Base-by-base conservation (phyloP, 441 rosid genomes). In the Pelargonium cotyledonis region DNA sequence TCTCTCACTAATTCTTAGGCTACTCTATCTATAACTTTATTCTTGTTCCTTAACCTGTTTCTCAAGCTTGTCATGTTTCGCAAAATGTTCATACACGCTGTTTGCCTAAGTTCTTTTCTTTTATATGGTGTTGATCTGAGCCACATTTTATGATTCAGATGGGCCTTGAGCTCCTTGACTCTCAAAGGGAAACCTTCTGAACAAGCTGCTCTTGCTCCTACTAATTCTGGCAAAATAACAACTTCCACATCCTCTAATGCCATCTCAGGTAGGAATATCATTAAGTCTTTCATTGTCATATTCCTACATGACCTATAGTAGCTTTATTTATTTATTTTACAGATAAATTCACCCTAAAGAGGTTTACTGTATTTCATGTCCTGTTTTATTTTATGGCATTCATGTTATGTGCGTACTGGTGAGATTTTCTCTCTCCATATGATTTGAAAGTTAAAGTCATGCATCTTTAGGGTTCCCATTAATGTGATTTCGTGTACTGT, bases 141-240 rank as follows among this genome's bases (percentile, higher is more conserved):
- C 40, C 40, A 31, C 10, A 12, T 71, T 41, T 7, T 16, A 38
- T 67, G 41, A 19, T 79, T 73, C 81, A 92, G 99, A 75, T 95
- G 98, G 99, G 99, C 99, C 70, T 88, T 95, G 93, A 95, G 98
- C 85, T 95, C 99, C 73, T 84, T 95, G 88, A 92, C 95, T 65
- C 88, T 86, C 49, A 95, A 90, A 84, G 96, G 97, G 69, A 95
- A 92, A 84, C 89, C 87, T 73, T 83, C 89, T 29, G 96, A 95
- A 67, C 99, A 90, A 75, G 82, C 90, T 67, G 75, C 90, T 67
- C 82, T 90, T 79, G 80, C 92, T 72, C 71, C 92, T 40, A 78
- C 87, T 71, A 85, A 79, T 69, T 78, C 92, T 58, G 83, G 74
- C 51, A 63, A 84, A 51, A 65, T 85, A 66, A 65, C 80, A 38